Conservation (phyloP, 495 filamentous ascomycete species). For the Aspergillus haitiensis region DNA sequence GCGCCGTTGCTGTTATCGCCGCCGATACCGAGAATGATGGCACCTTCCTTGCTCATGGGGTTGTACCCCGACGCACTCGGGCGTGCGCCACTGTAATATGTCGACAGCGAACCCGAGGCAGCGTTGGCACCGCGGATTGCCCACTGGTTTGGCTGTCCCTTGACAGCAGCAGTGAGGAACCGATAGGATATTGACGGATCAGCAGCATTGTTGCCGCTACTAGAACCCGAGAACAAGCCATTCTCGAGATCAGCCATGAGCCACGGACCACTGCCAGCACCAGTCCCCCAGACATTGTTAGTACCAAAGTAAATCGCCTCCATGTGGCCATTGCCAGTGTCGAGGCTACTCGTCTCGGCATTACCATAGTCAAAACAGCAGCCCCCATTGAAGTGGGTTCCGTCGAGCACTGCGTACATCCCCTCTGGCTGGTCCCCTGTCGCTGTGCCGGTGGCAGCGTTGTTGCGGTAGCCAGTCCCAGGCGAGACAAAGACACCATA, state of each 20-base stretch:
- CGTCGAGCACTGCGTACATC: conserved; percentile 61
- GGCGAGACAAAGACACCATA: conserved; percentile 60
- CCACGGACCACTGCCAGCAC: conserved; percentile 57
- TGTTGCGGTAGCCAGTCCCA: conserved; percentile 56
- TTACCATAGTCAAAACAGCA: conserved; percentile 67
- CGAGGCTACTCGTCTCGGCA: conserved; percentile 52
- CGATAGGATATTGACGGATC: conserved; percentile 51
- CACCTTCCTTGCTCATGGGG: conserved; percentile 61
- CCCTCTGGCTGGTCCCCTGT: conserved; percentile 55
- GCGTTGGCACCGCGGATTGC: conserved; percentile 56
- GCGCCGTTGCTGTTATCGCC: conserved; percentile 56
- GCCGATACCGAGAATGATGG: conserved; percentile 60
- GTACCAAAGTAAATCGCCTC: conserved; percentile 61
- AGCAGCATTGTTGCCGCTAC: conserved; percentile 37
- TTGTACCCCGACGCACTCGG: conserved; percentile 53
- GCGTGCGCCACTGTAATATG: conserved; percentile 54
- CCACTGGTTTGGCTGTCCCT: conserved; percentile 53
- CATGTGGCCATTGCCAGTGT: conserved; percentile 61
- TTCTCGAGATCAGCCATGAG: conserved; percentile 64
- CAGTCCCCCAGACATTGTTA: conserved; percentile 50
- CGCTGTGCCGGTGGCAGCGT: conserved; percentile 49
- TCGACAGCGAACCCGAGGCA: conserved; percentile 53
- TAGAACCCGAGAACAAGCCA: conserved; percentile 54
- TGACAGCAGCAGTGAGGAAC: conserved; percentile 54
- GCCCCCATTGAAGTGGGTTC: conserved; percentile 56